Conservation (phyloP, 306 rosid genomes). For the Prosopis cineraria region DNA sequence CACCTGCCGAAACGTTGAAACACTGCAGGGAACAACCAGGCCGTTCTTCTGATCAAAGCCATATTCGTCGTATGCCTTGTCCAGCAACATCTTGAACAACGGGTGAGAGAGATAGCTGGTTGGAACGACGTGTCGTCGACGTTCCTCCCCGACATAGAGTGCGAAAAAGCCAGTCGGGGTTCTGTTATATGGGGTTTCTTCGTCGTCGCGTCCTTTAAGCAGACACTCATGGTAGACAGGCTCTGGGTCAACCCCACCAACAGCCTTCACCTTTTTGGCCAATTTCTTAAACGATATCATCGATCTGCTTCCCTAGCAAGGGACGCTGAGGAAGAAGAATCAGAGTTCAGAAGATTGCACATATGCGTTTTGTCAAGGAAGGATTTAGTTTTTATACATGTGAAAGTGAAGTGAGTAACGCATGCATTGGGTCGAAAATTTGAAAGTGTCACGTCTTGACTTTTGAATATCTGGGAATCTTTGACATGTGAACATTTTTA, state of each 20-base stretch:
- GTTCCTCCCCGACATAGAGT: conserved; percentile 77
- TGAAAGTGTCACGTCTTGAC: conserved; percentile 33
- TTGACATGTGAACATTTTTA: conserved; percentile 6
- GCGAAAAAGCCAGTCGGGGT: conserved; percentile 82
- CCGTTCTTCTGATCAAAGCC: conserved; percentile 82
- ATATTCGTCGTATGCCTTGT: conserved; percentile 75
- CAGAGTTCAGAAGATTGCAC: conserved; percentile 3
- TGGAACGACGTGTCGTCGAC: conserved; percentile 67
- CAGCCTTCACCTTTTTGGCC: conserved; percentile 58
- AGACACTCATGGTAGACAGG: conserved; percentile 46
- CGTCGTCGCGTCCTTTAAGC: conserved; percentile 43
- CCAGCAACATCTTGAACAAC: conserved; percentile 81
- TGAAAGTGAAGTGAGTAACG: neutral
- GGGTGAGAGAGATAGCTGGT: conserved; percentile 84
- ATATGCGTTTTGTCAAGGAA: conserved; percentile 4
- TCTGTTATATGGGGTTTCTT: conserved; percentile 34
- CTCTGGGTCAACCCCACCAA: conserved; percentile 35
- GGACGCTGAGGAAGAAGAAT: conserved; percentile 1
- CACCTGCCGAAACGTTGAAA: conserved; percentile 72
- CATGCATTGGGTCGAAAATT: conserved; percentile 15
- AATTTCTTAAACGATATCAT: conserved; percentile 67
- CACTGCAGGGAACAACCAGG: conserved; percentile 76
- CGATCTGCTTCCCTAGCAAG: conserved; percentile 63
- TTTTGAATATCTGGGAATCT: conserved; percentile 15
- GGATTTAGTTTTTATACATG: conserved; percentile 4